Evolutionary conservation across 495 filamentous ascomycete genomes (phyloP).

Genomic region (Neurospora sp.): DNA sequence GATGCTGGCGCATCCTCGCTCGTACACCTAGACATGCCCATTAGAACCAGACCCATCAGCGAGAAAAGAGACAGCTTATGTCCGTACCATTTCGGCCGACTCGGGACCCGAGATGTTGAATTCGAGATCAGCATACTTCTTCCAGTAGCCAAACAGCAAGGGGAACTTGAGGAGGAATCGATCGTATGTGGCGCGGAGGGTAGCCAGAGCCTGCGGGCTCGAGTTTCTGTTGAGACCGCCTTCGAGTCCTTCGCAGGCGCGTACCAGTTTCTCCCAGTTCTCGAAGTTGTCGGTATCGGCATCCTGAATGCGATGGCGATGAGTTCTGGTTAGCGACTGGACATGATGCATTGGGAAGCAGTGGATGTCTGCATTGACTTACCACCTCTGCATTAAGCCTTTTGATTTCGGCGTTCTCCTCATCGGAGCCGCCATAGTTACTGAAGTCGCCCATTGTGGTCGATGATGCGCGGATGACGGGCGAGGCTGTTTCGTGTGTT

Average conservation of each 20-base stretch:
- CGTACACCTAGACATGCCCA: constrained; percentile 59
- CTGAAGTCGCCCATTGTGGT: constrained; percentile 34
- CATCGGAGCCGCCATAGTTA: constrained; percentile 66
- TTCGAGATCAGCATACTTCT: constrained; percentile 97
- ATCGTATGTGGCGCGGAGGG: constrained; percentile 77
- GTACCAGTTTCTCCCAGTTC: constrained; percentile 87
- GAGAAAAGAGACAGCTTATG: not conserved
- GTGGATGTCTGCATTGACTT: constrained; percentile 24
- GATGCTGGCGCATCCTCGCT: constrained; percentile 89
- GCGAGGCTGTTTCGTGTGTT: not conserved
- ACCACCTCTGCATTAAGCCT: constrained; percentile 72
- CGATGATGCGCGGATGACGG: not conserved
- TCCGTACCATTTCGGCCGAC: constrained; percentile 87
- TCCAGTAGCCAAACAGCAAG: constrained; percentile 96
- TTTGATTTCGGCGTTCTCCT: constrained; percentile 77
- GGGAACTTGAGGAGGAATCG: constrained; percentile 92
- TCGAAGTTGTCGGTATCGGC: constrained; percentile 88
- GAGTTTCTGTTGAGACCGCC: constrained; percentile 95
- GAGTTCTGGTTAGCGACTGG: not conserved
- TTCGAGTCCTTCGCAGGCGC: constrained; percentile 71
- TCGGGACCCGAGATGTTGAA: constrained; percentile 96
- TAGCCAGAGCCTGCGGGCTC: constrained; percentile 82
- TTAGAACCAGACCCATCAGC: constrained; percentile 6
- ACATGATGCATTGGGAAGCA: not conserved
- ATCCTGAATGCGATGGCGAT: constrained; percentile 26